Conservation (phyloP, 441 rosid species). For the Syzygium syzygioides region DNA sequence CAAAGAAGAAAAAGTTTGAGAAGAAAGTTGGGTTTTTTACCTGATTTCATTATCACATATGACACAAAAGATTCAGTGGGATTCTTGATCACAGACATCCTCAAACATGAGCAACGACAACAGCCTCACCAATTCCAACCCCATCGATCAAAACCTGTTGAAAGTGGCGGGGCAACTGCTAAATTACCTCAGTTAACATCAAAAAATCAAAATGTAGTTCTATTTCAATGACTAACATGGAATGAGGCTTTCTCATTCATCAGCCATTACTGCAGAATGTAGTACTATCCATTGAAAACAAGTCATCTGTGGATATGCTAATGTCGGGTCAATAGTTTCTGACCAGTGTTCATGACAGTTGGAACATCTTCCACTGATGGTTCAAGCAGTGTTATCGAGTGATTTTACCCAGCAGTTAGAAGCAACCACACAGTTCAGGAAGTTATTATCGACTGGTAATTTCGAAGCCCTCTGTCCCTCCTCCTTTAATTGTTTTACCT, state of each 20-base stretch:
- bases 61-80: background rate
- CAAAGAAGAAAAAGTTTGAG: background rate
- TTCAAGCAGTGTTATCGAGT: background rate
- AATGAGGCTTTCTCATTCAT: background rate
- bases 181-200: background rate
- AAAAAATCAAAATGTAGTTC: background rate
- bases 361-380: background rate
- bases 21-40: background rate
- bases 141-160: background rate
- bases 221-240: background rate
- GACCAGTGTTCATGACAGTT: background rate
- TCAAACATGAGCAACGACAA: background rate
- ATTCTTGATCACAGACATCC: background rate
- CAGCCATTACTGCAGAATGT: background rate
- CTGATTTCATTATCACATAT: background rate
- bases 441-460: background rate
- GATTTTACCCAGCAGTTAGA: background rate
- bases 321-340: background rate
- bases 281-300: background rate
- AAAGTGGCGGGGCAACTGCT: background rate
- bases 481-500: background rate
- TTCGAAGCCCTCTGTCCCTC: background rate
- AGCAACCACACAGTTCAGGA: slow-evolving; percentile 1
- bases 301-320: background rate
- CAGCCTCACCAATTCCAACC: background rate